Base-by-base conservation (phyloP, 805 yeast species). In the Saturnispora serradocipensis region DNA sequence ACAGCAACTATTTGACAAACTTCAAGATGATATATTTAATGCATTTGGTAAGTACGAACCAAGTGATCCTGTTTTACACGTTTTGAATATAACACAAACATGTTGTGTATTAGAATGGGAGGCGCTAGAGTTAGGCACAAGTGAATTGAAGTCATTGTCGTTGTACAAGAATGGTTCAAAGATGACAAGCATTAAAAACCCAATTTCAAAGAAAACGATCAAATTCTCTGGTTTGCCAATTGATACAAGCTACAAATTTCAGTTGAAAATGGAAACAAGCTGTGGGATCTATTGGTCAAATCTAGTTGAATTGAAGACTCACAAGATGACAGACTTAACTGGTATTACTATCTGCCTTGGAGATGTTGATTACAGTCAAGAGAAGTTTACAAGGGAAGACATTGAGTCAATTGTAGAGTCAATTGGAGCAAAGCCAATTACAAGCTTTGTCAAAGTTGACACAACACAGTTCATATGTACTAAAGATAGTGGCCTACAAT, bases 61-160 rank as follows among this genome's bases (percentile, higher is more conserved):
- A 20, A 65, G 75, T 53, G 59, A 74, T 1, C 99, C 99, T 0
- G 72, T 74, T 16, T 73, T 93, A 56, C 76, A 78, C 50, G 72
- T 82, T 39, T 76, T 80, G 50, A 93, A 91, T 64, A 81, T 85
- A 46, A 91, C 99, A 2, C 99, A 93, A 65, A 93, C 99, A 0
- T 83, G 93, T 49, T 88, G 95, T 66, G 97, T 90, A 18, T 75
- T 93, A 55, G 95, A 88, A 64, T 93, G 99, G 99, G 97, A 89
- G 54, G 78, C 82, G 11, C 71, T 93, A 49, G 81, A 86, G 46
- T 69, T 89, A 52, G 97, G 96, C 9, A 84, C 95, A 1, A 82
- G 97, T 2, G 78, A 77, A 45, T 73, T 93, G 59, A 86, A 83
- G 64, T 80, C 87, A 40, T 72, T 93, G 58, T 80, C 85, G 10